Evolutionary conservation across 257 asterid species (phyloP).

Genomic region (Lycium ferocissimum): DNA sequence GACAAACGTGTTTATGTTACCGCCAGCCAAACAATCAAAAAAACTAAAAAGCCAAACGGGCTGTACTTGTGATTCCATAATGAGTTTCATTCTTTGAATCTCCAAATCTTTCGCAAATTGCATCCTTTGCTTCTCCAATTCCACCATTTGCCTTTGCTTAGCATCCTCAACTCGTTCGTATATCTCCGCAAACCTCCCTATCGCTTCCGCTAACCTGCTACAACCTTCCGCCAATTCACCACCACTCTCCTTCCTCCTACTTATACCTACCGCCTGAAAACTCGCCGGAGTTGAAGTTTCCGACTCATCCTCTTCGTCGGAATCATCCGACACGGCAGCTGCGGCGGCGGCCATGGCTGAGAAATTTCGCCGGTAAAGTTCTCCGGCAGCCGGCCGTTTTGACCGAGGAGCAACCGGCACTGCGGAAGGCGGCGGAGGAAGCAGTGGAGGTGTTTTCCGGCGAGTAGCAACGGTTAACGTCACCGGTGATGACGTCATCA

Average conservation of each 20-base stretch:
- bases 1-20: too few species aligned
- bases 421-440: conserved; percentile 60
- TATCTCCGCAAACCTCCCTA: conserved; percentile 59
- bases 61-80: conserved; percentile 75
- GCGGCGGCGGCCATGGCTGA: conserved; percentile 74
- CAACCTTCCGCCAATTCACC: conserved; percentile 50
- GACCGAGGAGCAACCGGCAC: conserved; percentile 92
- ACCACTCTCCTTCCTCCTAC: conserved; percentile 41
- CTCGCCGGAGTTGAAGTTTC: conserved; percentile 38
- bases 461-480: conserved; percentile 29
- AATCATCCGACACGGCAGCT: conserved; percentile 57
- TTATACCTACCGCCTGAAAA: conserved; percentile 24
- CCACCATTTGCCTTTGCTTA: conserved; percentile 86
- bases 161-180: conserved; percentile 82
- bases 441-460: conserved; percentile 41
- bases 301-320: conserved; percentile 46
- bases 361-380: conserved; percentile 66
- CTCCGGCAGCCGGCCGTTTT: conserved; percentile 65
- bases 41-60: too few species aligned
- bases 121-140: conserved; percentile 87
- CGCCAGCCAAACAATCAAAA: too few species aligned
- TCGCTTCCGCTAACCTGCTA: conserved; percentile 68
- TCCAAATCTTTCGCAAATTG: conserved; percentile 85
- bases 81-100: conserved; percentile 79
- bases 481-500: conserved; percentile 38